These are phyloP conservation scores for Aspergillus sp. DNA, from an alignment of 2,329 filamentous ascomycete genomes.

Conservation along the genomic window DNA sequence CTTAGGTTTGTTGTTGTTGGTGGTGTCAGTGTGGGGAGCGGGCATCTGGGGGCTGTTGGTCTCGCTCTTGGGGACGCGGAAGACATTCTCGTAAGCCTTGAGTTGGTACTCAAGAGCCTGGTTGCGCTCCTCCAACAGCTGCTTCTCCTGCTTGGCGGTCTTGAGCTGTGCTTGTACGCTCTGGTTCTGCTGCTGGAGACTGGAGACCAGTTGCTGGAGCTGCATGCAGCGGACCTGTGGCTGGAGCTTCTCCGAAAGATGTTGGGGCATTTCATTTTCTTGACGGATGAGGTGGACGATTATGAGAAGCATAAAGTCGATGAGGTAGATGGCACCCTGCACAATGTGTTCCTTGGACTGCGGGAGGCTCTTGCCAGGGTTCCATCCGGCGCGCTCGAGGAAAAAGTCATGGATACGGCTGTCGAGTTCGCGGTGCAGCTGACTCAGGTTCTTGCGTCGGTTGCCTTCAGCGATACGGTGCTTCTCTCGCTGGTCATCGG, in stretches of 20 bases:
- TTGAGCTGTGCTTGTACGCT: slow-evolving; percentile 28
- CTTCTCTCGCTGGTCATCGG: slow-evolving; percentile 34
- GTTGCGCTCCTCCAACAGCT: slow-evolving; percentile 28
- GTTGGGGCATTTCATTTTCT: slow-evolving; percentile 28
- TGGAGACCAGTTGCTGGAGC: slow-evolving; percentile 27
- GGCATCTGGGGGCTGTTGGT: slow-evolving; percentile 20
- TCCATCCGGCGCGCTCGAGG: slow-evolving; percentile 35
- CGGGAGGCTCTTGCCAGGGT: slow-evolving; percentile 31
- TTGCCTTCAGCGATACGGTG: slow-evolving; percentile 36
- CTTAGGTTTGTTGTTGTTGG: slow-evolving; percentile 10
- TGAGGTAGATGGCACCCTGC: slow-evolving; percentile 31
- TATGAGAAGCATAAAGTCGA: slow-evolving; percentile 34
- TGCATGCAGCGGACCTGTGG: slow-evolving; percentile 35
- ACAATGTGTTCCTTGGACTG: slow-evolving; percentile 39
- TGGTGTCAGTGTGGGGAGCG: slow-evolving; percentile 16
- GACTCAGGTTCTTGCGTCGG: slow-evolving; percentile 34
- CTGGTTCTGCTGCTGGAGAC: slow-evolving; percentile 33
- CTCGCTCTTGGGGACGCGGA: slow-evolving; percentile 31
- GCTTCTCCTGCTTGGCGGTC: slow-evolving; percentile 29
- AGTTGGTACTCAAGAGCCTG: slow-evolving; percentile 32
- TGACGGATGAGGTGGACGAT: slow-evolving; percentile 30
- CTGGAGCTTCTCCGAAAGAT: slow-evolving; percentile 33
- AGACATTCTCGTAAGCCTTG: slow-evolving; percentile 34
- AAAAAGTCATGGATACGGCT: slow-evolving; percentile 34
- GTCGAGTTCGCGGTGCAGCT: slow-evolving; percentile 32